These are phyloP conservation scores for Hibiscus syriacus DNA, from an alignment of 345 rosid genomes.

Conservation along the genomic window DNA sequence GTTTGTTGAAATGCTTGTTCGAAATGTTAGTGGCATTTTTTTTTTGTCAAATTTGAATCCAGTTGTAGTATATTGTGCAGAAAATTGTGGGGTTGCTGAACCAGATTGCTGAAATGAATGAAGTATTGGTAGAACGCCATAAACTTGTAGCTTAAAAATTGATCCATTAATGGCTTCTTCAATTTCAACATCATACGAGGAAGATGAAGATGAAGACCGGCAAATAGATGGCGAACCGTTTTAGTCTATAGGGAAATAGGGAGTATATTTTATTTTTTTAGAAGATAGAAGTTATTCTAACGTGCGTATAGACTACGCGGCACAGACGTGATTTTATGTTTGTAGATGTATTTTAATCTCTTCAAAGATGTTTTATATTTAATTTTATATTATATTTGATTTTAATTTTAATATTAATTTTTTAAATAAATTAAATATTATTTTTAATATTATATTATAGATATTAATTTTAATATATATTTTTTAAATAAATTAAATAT, in stretches of 20 bases:
- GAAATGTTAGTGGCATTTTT: not conserved
- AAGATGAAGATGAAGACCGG: not conserved
- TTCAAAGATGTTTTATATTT: no score
- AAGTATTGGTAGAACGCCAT: slow-evolving; percentile 42
- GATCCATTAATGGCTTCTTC: not conserved
- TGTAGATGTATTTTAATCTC: no score
- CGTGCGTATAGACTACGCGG: no score
- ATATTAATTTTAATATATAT: no score
- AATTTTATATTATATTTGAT: no score
- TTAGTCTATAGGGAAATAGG: not conserved
- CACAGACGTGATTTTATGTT: no score
- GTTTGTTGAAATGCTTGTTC: slow-evolving; percentile 24
- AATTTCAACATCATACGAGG: not conserved
- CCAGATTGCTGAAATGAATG: slow-evolving; percentile 54
- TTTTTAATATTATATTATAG: no score
- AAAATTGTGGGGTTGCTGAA: slow-evolving; percentile 40
- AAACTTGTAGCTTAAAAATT: slow-evolving; percentile 20
- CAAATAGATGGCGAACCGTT: not conserved
- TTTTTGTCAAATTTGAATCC: not conserved
- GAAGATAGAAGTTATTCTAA: no score
- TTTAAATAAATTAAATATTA: no score
- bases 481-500: no score
- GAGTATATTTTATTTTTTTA: not conserved
- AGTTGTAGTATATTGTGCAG: slow-evolving; percentile 19
- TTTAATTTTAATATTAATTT: no score